Conservation (phyloP, 2,329 filamentous ascomycete species). For the Calonectria pseudoreteaudii region DNA sequence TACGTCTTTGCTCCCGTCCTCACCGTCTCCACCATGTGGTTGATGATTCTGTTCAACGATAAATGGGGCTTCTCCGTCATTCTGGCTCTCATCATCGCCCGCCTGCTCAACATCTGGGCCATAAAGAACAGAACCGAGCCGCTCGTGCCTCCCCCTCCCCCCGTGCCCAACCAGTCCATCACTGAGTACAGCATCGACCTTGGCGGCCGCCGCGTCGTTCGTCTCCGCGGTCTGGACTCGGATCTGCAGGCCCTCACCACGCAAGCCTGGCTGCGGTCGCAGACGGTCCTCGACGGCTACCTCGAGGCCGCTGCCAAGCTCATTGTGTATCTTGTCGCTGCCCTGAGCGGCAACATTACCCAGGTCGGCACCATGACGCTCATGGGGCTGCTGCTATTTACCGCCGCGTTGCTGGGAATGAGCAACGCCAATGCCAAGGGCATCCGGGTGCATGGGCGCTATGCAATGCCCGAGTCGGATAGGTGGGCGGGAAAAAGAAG, state of each 20-base stretch:
- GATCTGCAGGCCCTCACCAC: slow-evolving; percentile 72
- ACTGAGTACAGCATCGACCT: slow-evolving; percentile 65
- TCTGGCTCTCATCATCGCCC: slow-evolving; percentile 62
- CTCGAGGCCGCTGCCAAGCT: slow-evolving; percentile 66
- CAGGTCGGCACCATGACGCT: slow-evolving; percentile 64
- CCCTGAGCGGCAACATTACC: slow-evolving; percentile 66
- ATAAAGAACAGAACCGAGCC: slow-evolving; percentile 62
- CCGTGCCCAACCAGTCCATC: slow-evolving; percentile 25
- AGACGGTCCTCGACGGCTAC: slow-evolving; percentile 63
- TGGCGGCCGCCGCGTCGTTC: slow-evolving; percentile 61
- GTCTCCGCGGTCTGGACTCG: slow-evolving; percentile 64
- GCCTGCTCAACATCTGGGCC: slow-evolving; percentile 66
- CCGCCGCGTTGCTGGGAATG: slow-evolving; percentile 64
- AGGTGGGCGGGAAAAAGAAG: neutral
- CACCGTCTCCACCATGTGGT: slow-evolving; percentile 55
- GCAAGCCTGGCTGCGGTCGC: slow-evolving; percentile 65
- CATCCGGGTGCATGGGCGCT: slow-evolving; percentile 64
- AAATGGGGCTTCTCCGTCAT: slow-evolving; percentile 65
- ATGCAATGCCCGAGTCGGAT: slow-evolving; percentile 47
- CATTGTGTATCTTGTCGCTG: slow-evolving; percentile 68
- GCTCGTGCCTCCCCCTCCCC: slow-evolving; percentile 20
- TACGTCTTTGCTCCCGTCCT: slow-evolving; percentile 61
- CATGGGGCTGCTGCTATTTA: slow-evolving; percentile 62
- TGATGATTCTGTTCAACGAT: slow-evolving; percentile 61
- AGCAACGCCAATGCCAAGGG: slow-evolving; percentile 63